A percentile compares a stretch with the other conserved stretches of the same genome.
Evolutionary conservation across 441 rosid species (phyloP).

Genomic region (Mallotus japonicus): DNA sequence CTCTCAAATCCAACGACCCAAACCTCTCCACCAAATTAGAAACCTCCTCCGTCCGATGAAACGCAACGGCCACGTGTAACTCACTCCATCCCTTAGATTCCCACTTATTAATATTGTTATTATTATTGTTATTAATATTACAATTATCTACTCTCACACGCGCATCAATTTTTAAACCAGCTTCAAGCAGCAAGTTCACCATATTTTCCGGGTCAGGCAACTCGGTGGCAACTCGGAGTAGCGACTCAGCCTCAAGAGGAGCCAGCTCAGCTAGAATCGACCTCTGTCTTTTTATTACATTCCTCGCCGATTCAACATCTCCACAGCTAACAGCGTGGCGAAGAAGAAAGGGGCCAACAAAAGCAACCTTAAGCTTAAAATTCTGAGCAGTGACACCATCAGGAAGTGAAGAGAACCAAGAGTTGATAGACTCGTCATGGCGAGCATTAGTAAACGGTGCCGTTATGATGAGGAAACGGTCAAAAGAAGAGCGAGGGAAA

Average conservation of each 20-base stretch:
- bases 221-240: slow-evolving; percentile 41
- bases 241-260: slow-evolving; percentile 32
- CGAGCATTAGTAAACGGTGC: slow-evolving; percentile 13
- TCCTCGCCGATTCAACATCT: slow-evolving; percentile 38
- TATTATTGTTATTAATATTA: too few relatives aligned
- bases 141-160: not conserved
- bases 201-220: slow-evolving; percentile 35
- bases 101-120: slow-evolving; percentile 18
- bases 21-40: slow-evolving; percentile 20
- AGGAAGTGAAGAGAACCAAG: slow-evolving; percentile 29
- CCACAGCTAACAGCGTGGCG: slow-evolving; percentile 42
- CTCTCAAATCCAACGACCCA: slow-evolving; percentile 35
- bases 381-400: slow-evolving; percentile 31
- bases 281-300: slow-evolving; percentile 43
- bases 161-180: slow-evolving; percentile 34
- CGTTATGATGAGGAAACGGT: slow-evolving; percentile 50
- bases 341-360: slow-evolving; percentile 50
- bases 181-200: slow-evolving; percentile 42
- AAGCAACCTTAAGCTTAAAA: slow-evolving; percentile 54
- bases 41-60: slow-evolving; percentile 34
- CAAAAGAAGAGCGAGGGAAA: slow-evolving; percentile 57
- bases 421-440: slow-evolving; percentile 22
- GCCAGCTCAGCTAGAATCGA: slow-evolving; percentile 34
- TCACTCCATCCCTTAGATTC: slow-evolving; percentile 39
- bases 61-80: slow-evolving; percentile 34